Percentiles rank a stretch among this genome's conserved stretches.
These are phyloP conservation scores for Didymellaceae sp. DNA, from an alignment of 2,329 filamentous ascomycete genomes.

Conservation along the genomic window DNA sequence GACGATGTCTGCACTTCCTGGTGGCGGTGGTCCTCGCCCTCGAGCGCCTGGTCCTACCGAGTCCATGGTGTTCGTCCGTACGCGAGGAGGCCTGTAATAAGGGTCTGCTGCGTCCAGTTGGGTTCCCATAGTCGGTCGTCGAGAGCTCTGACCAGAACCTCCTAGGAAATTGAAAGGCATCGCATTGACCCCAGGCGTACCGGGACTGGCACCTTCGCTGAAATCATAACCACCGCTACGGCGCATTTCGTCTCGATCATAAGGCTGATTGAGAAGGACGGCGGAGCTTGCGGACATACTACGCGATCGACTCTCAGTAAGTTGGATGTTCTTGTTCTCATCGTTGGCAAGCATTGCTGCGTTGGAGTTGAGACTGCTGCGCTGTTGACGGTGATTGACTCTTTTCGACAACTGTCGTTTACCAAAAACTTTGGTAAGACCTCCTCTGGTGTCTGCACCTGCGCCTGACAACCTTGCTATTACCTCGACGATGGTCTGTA, in stretches of 20 bases:
- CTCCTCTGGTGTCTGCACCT: constrained; percentile 78
- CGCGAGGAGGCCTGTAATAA: constrained; percentile 86
- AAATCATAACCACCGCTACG: constrained; percentile 63
- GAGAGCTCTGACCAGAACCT: constrained; percentile 52
- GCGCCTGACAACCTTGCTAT: constrained; percentile 81
- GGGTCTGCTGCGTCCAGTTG: constrained; percentile 64
- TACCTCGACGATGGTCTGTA: constrained; percentile 91
- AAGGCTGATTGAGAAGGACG: constrained; percentile 62
- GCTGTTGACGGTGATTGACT: constrained; percentile 67
- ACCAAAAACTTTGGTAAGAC: constrained; percentile 84
- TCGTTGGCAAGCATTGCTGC: constrained; percentile 78
- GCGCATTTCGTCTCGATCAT: constrained; percentile 49
- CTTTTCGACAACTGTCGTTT: constrained; percentile 86
- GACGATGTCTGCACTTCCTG: constrained; percentile 55
- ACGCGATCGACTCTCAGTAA: constrained; percentile 60
- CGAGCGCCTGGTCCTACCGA: constrained; percentile 56
- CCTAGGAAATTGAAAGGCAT: constrained; percentile 75
- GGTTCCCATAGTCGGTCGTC: constrained; percentile 46
- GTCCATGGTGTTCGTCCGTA: constrained; percentile 65
- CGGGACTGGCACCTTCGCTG: constrained; percentile 61
- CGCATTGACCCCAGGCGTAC: constrained; percentile 74
- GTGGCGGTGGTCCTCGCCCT: constrained; percentile 52
- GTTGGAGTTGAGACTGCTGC: constrained; percentile 82
- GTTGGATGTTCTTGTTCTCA: constrained; percentile 66
- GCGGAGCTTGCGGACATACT: constrained; percentile 69